Conservation (phyloP, 441 rosid genomes). For the Monsonia emarginata region DNA sequence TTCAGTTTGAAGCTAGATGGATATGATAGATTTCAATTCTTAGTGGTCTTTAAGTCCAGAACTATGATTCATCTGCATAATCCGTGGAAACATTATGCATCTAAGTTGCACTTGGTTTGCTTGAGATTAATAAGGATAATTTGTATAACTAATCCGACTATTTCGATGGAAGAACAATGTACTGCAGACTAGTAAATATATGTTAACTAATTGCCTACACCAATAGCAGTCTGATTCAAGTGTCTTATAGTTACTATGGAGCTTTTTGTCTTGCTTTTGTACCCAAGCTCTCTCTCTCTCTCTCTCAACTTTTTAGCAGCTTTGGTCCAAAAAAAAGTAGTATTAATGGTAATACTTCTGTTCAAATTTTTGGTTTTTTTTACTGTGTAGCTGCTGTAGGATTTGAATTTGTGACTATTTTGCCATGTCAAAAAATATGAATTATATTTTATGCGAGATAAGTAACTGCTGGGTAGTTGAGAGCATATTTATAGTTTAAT, state of each 20-base stretch:
- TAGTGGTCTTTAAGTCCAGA: background rate
- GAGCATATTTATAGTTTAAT: background rate
- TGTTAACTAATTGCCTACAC: background rate
- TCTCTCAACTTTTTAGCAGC: background rate
- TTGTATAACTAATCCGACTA: background rate
- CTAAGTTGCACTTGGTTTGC: slow-evolving; percentile 3
- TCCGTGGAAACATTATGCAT: background rate
- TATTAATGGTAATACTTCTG: background rate
- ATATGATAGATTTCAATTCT: background rate
- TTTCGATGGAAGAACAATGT: background rate
- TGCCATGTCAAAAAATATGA: background rate
- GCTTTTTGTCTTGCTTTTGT: background rate
- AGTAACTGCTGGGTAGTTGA: background rate
- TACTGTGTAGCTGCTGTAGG: background rate
- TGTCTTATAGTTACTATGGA: background rate
- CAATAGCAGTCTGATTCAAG: background rate
- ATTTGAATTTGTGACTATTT: background rate
- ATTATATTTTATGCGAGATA: background rate
- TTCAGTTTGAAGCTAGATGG: slow-evolving; percentile 6
- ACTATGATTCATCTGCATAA: background rate
- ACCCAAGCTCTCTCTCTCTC: too few species aligned
- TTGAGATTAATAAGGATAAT: background rate
- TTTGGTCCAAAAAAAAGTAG: background rate
- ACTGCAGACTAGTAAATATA: too few species aligned
- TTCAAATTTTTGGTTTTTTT: background rate